phyloP scores from a whole-genome alignment of 2,329 filamentous ascomycete species.

The Trichoderma sp. region DNA sequence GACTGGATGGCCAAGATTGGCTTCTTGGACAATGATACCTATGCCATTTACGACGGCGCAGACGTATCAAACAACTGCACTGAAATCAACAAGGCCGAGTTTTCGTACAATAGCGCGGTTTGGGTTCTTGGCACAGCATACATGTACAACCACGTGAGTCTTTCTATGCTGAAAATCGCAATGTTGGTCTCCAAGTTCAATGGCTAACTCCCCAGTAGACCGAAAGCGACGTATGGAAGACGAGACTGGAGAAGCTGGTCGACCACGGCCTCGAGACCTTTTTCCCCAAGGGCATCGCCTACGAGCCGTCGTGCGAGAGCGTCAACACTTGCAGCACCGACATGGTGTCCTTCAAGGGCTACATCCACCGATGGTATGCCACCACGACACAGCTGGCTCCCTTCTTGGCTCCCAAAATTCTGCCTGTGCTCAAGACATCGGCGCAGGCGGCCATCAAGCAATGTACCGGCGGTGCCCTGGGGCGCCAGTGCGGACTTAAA shows the following conservation, averaged over 20 bases:
- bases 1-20: conserved; percentile 58
- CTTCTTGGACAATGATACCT: conserved; percentile 58
- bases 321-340: conserved; percentile 58
- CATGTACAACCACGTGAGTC: conserved; percentile 60
- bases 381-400: conserved; percentile 54
- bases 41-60: conserved; percentile 60
- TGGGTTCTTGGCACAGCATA: conserved; percentile 58
- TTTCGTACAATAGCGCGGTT: conserved; percentile 60
- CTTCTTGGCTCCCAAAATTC: conserved; percentile 49
- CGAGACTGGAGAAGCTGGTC: conserved; percentile 43
- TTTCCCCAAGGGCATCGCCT: conserved; percentile 56
- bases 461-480: conserved; percentile 50
- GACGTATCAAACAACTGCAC: conserved; percentile 54
- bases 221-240: conserved; percentile 51
- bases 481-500: conserved; percentile 52
- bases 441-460: conserved; percentile 53
- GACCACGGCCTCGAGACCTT: conserved; percentile 44
- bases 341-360: conserved; percentile 62
- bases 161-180: neutral
- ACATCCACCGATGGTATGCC: conserved; percentile 57
- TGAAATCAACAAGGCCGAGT: conserved; percentile 54
- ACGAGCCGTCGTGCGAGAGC: conserved; percentile 60
- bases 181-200: neutral
- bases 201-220: conserved; percentile 36
- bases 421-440: conserved; percentile 51